Percentiles rank a stretch among this genome's conserved stretches.
Conservation (phyloP, 768 basidiomycete species). For the Russula virescens region DNA sequence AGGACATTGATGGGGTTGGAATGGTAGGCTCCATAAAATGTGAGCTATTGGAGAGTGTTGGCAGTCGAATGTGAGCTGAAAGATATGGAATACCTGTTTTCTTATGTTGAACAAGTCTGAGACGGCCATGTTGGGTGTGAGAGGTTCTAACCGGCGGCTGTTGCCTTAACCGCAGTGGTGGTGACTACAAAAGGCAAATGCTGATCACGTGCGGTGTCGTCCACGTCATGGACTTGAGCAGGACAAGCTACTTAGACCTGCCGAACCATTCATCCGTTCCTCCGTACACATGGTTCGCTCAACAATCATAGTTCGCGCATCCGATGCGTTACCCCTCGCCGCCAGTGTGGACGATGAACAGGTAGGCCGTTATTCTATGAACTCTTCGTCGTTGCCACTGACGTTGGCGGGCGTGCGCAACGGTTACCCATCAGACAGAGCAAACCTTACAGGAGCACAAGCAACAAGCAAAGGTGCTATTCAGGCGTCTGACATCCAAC, state of each 20-base stretch:
- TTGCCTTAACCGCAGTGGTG: too few relatives aligned
- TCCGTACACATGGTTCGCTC: constrained; percentile 66
- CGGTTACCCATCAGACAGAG: constrained; percentile 61
- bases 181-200: too few relatives aligned
- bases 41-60: constrained; percentile 45
- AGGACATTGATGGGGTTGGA: constrained; percentile 72
- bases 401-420: constrained; percentile 8
- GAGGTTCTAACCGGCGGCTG: too few relatives aligned
- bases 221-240: constrained; percentile 6
- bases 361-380: constrained; percentile 40
- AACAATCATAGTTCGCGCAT: constrained; percentile 79
- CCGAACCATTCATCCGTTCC: background rate
- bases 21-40: constrained; percentile 94
- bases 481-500: constrained; percentile 88
- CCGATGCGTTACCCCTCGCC: constrained; percentile 84
- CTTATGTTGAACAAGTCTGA: constrained; percentile 55
- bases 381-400: constrained; percentile 4
- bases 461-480: constrained; percentile 95
- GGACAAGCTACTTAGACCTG: background rate
- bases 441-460: constrained; percentile 94
- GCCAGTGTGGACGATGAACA: constrained; percentile 97
- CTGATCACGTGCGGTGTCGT: constrained; percentile 7
- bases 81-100: constrained; percentile 47
- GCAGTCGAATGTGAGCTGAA: constrained; percentile 13
- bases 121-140: constrained; percentile 29